Percentiles rank a stretch among this genome's conserved stretches.
Conservation (phyloP, 2,329 filamentous ascomycete genomes). For the Trichoderma koningiopsis region DNA sequence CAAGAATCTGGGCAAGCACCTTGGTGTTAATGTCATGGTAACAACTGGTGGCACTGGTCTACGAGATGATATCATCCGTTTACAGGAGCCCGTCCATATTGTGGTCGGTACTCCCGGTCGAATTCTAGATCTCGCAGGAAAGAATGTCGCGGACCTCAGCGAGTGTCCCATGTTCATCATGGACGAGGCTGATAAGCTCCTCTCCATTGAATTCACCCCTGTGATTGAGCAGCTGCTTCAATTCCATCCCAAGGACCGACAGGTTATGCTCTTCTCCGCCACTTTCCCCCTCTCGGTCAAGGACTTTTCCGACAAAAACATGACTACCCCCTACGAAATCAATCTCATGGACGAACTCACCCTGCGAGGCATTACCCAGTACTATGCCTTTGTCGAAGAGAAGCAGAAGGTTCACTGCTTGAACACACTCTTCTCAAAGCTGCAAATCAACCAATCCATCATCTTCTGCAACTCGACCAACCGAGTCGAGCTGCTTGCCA, state of each 20-base stretch:
- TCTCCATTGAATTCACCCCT: constrained; percentile 94
- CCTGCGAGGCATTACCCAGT: constrained; percentile 95
- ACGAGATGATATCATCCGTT: constrained; percentile 93
- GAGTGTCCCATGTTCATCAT: constrained; percentile 98
- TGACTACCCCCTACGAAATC: constrained; percentile 95
- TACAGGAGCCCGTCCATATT: constrained; percentile 94
- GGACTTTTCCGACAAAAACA: constrained; percentile 97
- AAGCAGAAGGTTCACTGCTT: constrained; percentile 99
- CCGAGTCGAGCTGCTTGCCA: constrained; percentile 92
- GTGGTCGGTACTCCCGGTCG: constrained; percentile 95
- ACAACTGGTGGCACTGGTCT: constrained; percentile 94
- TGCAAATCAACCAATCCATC: constrained; percentile 99
- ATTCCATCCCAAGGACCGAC: constrained; percentile 94
- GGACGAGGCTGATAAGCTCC: constrained; percentile 98
- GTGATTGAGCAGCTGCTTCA: constrained; percentile 94
- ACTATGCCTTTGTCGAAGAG: constrained; percentile 98
- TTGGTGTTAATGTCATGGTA: constrained; percentile 98
- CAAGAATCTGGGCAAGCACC: constrained; percentile 96
- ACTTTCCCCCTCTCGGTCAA: constrained; percentile 98
- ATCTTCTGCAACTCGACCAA: constrained; percentile 99
- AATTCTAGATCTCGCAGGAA: constrained; percentile 94
- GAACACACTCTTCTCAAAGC: constrained; percentile 97
- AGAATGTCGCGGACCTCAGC: constrained; percentile 93
- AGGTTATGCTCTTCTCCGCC: constrained; percentile 99
- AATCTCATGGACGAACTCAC: constrained; percentile 99